A percentile compares a stretch with the other conserved stretches of the same genome.
These are phyloP conservation scores for Amanita polypyramis DNA, from an alignment of 768 basidiomycete species.

Conservation along the genomic window DNA sequence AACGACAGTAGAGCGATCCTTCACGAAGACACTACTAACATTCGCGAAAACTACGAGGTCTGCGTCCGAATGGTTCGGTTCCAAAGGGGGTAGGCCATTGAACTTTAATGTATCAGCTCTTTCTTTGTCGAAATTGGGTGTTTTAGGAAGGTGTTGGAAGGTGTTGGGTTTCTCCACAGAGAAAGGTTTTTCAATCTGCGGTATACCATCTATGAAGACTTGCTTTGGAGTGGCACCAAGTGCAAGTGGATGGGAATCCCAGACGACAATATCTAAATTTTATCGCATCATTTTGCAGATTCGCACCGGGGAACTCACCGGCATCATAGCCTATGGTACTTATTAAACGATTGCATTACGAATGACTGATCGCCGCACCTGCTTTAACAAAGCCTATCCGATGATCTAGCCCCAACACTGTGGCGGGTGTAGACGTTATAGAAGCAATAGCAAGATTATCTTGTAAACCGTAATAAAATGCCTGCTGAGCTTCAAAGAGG, in stretches of 20 bases:
- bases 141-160: conserved; percentile 42
- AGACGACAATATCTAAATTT: conserved; percentile 49
- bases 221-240: conserved; percentile 73
- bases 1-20: conserved; percentile 19
- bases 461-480: conserved; percentile 64
- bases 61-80: conserved; percentile 25
- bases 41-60: conserved; percentile 52
- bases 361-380: conserved; percentile 22
- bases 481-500: conserved; percentile 69
- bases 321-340: conserved; percentile 51
- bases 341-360: not conserved
- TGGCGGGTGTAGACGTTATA: conserved; percentile 65
- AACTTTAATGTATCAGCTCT: conserved; percentile 40
- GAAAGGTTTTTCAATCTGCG: conserved; percentile 45
- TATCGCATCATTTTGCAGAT: not conserved
- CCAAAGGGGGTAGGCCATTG: conserved; percentile 59
- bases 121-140: conserved; percentile 54
- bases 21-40: conserved; percentile 40
- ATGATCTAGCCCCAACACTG: conserved; percentile 62
- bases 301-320: conserved; percentile 21
- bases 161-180: conserved; percentile 38
- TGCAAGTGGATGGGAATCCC: conserved; percentile 70
- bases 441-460: conserved; percentile 54
- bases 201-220: conserved; percentile 79
- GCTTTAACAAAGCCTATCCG: conserved; percentile 59